Evolutionary conservation across 169 alveolate species (phyloP).

Genomic region (Besnoitia besnoiti): DNA sequence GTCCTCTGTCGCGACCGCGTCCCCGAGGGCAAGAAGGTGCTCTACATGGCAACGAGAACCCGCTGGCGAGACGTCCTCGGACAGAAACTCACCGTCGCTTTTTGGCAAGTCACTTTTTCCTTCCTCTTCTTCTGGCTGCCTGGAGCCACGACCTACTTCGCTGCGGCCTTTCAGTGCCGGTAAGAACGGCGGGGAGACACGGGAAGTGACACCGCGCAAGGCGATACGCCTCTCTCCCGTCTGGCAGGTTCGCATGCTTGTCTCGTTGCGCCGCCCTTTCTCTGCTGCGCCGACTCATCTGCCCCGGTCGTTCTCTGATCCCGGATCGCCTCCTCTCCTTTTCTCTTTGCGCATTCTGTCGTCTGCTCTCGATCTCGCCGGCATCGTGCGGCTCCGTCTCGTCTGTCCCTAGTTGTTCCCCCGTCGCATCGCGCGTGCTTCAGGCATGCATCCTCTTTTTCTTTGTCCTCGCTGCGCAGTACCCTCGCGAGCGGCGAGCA

Average conservation of each 20-base stretch:
- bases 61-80: background rate
- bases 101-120: background rate
- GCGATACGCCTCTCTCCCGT: no score
- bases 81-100: background rate
- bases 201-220: no score
- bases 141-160: background rate
- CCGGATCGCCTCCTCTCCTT: background rate
- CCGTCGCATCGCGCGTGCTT: no score
- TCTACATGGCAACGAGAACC: background rate
- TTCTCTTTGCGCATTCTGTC: background rate
- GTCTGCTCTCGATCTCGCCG: no score
- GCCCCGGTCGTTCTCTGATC: background rate
- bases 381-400: no score
- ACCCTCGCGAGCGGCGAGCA: background rate
- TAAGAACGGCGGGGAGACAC: background rate
- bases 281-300: background rate
- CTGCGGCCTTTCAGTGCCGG: constrained; percentile 13
- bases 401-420: no score
- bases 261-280: background rate
- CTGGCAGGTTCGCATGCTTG: no score
- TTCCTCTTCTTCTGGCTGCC: constrained; percentile 6
- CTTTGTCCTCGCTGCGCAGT: background rate
- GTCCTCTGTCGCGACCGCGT: background rate
- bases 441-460: no score
- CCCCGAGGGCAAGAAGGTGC: background rate